phyloP scores from a whole-genome alignment of 2,329 filamentous ascomycete species.

The Zymoseptoria crescenta region DNA sequence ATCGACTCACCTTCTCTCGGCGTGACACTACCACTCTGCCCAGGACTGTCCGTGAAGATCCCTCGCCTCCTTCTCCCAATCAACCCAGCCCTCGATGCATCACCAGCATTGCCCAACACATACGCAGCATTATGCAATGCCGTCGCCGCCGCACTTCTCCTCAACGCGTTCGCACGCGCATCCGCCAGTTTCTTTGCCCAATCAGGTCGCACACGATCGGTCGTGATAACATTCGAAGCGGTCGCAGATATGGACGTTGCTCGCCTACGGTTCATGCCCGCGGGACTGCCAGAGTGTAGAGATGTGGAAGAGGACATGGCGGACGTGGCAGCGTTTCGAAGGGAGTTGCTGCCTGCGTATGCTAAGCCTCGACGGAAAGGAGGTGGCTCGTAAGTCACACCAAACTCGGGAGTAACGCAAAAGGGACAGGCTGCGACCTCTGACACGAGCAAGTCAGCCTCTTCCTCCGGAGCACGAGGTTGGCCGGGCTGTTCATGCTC shows the following conservation, averaged over 20 bases:
- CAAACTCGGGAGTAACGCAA: constrained; percentile 90
- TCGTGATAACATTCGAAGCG: constrained; percentile 80
- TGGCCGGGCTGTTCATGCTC: constrained; percentile 48
- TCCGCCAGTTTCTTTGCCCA: constrained; percentile 85
- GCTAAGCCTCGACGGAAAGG: constrained; percentile 77
- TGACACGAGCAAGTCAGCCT: constrained; percentile 64
- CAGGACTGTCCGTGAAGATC: constrained; percentile 44
- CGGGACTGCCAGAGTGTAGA: constrained; percentile 49
- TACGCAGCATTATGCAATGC: constrained; percentile 93
- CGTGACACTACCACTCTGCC: constrained; percentile 39
- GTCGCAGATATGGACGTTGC: constrained; percentile 70
- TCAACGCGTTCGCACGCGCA: constrained; percentile 74
- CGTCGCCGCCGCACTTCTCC: constrained; percentile 84
- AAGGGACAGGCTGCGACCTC: constrained; percentile 91
- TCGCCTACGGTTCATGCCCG: constrained; percentile 44
- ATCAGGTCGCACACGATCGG: constrained; percentile 84
- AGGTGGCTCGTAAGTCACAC: constrained; percentile 87
- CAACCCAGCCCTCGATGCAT: constrained; percentile 14
- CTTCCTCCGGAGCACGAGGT: constrained; percentile 33
- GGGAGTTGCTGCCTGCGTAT: constrained; percentile 48
- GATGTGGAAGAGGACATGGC: constrained; percentile 86
- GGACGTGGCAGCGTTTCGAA: constrained; percentile 48
- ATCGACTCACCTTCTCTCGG: constrained; percentile 32
- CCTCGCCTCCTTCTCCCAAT: constrained; percentile 43
- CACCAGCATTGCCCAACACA: constrained; percentile 57